Evolutionary conservation across 345 rosid species (phyloP).

Genomic region (Alliaria petiolata): DNA sequence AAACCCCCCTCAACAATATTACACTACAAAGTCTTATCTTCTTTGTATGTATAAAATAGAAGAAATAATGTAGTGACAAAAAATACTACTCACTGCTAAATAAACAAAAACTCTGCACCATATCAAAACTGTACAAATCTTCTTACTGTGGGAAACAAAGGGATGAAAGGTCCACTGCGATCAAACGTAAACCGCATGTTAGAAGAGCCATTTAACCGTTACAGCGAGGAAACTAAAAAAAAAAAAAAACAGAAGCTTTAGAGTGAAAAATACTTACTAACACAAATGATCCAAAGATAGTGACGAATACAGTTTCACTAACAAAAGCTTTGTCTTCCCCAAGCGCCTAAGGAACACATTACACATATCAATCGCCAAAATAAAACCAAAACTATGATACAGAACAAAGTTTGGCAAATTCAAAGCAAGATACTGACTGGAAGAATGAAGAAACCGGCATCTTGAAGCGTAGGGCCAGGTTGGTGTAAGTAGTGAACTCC

Average conservation of each 20-base stretch:
- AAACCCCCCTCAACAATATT: background rate
- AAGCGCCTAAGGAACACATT: slow-evolving; percentile 54
- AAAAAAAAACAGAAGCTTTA: background rate
- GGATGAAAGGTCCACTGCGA: slow-evolving; percentile 87
- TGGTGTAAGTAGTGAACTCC: slow-evolving; percentile 80
- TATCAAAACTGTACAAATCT: slow-evolving; percentile 65
- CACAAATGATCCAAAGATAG: slow-evolving; percentile 55
- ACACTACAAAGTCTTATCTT: background rate
- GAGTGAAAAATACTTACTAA: slow-evolving; percentile 38
- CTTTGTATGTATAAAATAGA: too few species aligned
- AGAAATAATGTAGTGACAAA: too few species aligned
- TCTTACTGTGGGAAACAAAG: slow-evolving; percentile 64
- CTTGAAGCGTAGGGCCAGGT: slow-evolving; percentile 69
- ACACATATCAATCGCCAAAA: background rate
- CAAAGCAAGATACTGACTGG: slow-evolving; percentile 45
- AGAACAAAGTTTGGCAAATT: background rate
- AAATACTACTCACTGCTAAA: slow-evolving; percentile 64
- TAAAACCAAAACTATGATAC: background rate
- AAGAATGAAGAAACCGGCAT: slow-evolving; percentile 62
- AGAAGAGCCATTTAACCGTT: background rate
- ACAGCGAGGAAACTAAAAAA: background rate
- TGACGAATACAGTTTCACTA: slow-evolving; percentile 61
- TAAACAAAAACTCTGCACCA: slow-evolving; percentile 83
- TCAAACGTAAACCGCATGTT: background rate
- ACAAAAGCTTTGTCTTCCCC: slow-evolving; percentile 61